Evolutionary conservation across 1,284 basidiomycete species (phyloP), one percentile per base, ranked within the genome.

Genomic region (Termitomyces sp.): DNA sequence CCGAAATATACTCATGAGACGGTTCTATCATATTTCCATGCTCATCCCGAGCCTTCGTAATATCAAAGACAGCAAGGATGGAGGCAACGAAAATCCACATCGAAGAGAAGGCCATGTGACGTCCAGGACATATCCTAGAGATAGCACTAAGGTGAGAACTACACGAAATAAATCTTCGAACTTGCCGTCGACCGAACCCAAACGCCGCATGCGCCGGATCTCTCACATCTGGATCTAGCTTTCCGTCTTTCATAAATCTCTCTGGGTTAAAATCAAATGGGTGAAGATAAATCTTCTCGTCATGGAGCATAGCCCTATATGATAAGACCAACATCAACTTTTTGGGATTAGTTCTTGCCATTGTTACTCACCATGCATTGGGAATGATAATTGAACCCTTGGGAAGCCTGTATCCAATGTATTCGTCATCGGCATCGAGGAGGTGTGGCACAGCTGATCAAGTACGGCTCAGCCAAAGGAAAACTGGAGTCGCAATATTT

Each of bases 51-150:
- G 67, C 62, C 53, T 73, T 73, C 21, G 53, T 55, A 24, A 76
- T 66, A 37, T 73, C 61, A 50, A 74, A 74, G 1, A 62, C 60
- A 0, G 70, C 62, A n/a, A 76, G 50, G 1, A 75, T 56, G 2
- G 69, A 72, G 1, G 71, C 72, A 9, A 72, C 54, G 1, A 67
- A 63, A 35, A 76, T 68, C 68, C 70, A 76, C 13, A 75, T 49
- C 13, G 70, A 62, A 1, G 67, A 64, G 33, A 60, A 55, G 0
- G 73, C 74, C 42, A 76, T 62, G 50, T 71, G 63, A 21, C 66
- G 59, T 8, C 73, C 74, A 3, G 73, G 70, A 49, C 74, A 76
- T 24, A 74, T 65, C 16, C 69, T 67, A 34, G 37, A 51, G 52
- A 54, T 57, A 68, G 52, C 58, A 57, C 28, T 44, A 50, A 0